Conservation (phyloP, 805 yeast species). For the Peterozyma xylosa region DNA sequence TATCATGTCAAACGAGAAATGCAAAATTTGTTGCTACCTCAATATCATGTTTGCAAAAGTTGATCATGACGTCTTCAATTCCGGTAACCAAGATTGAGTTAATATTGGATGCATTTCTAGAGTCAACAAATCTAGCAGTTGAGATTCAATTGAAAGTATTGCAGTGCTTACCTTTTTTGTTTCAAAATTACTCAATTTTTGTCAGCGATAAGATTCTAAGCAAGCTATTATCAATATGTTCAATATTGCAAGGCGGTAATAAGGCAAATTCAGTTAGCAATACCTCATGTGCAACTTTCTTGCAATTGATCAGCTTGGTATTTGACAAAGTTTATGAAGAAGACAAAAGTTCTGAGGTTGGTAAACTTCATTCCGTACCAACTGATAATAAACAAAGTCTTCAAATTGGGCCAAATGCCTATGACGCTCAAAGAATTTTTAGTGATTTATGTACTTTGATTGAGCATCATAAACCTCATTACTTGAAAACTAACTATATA, state of each 20-base stretch:
- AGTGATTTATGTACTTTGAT: conserved; percentile 65
- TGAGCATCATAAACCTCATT: conserved; percentile 47
- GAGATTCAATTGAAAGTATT: conserved; percentile 83
- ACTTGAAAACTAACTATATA: conserved; percentile 42
- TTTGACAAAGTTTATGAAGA: conserved; percentile 58
- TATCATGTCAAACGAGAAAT: conserved; percentile 69
- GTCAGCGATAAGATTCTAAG: conserved; percentile 51
- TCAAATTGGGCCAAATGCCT: conserved; percentile 43
- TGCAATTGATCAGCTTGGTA: conserved; percentile 71
- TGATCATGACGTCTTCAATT: conserved; percentile 48
- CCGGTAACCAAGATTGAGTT: conserved; percentile 44
- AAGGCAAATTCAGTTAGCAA: conserved; percentile 74
- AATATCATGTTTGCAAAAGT: conserved; percentile 58
- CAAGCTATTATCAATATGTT: conserved; percentile 58
- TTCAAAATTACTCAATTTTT: conserved; percentile 51
- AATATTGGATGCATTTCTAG: conserved; percentile 60
- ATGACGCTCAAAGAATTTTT: conserved; percentile 66
- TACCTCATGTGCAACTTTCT: conserved; percentile 90
- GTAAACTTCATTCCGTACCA: conserved; percentile 22
- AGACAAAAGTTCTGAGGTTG: conserved; percentile 20
- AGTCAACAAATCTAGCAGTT: conserved; percentile 66
- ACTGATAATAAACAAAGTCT: conserved; percentile 36
- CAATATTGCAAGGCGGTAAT: conserved; percentile 60
- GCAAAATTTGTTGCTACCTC: conserved; percentile 68
- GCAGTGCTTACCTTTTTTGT: conserved; percentile 72